Evolutionary conservation across 768 basidiomycete species (phyloP).

Genomic region (Daedaleopsis sinensis): DNA sequence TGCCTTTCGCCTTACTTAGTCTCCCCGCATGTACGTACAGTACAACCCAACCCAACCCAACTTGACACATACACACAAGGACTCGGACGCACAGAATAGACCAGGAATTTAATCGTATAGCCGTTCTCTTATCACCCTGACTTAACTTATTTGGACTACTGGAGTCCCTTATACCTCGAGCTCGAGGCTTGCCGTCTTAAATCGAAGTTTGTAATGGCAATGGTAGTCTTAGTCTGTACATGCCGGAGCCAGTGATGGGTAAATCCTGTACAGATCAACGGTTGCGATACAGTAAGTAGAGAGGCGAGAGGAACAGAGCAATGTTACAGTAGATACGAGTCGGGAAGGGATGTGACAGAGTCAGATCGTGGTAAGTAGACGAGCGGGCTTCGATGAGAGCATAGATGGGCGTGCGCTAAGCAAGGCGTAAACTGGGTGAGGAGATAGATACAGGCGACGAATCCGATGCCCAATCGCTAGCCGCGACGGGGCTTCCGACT

Average conservation of each 20-base stretch:
- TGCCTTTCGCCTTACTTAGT: no score
- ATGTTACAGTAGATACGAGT: background rate
- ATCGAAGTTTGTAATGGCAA: no score
- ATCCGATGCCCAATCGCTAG: no score
- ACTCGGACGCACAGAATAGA: background rate
- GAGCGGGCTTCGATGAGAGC: background rate
- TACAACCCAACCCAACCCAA: no score
- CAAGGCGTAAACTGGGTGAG: background rate
- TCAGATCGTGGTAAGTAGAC: background rate
- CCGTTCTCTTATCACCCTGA: background rate
- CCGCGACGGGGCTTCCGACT: no score
- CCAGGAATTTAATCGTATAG: background rate
- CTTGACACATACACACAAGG: no score
- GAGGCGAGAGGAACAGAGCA: background rate
- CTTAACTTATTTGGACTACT: background rate
- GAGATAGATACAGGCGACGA: constrained; percentile 8
- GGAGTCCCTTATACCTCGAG: no score
- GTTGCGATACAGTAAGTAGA: background rate
- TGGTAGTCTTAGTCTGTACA: no score
- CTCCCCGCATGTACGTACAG: no score
- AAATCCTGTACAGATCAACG: background rate
- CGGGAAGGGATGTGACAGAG: background rate
- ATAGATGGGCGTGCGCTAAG: background rate
- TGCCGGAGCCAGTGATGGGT: background rate
- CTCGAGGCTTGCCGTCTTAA: background rate